Conservation (phyloP, 352 stramenopile genomes). For the Globisporangium recalcitrans region DNA sequence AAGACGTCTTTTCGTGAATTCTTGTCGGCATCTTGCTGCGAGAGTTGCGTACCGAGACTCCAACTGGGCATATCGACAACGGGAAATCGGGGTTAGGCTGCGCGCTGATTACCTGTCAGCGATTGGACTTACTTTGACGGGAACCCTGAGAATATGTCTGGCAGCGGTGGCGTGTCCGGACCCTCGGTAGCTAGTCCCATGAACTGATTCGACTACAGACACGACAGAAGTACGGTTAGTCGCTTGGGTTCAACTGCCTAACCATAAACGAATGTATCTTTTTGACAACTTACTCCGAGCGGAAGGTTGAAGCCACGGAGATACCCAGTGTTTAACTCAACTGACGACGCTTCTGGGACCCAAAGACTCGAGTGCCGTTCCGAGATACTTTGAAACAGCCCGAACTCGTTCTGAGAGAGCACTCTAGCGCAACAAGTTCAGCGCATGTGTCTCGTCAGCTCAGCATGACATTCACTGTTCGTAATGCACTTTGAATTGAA, state of each 20-base stretch:
- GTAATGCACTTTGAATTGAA: not conserved
- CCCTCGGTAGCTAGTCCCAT: conserved; percentile 9
- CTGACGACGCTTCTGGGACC: conserved; percentile 3
- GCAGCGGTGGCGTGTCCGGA: not conserved
- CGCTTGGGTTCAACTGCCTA: not conserved
- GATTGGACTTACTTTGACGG: conserved; percentile 6
- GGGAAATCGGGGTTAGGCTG: not conserved
- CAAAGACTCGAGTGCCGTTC: conserved; percentile 9
- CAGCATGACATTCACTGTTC: too few species aligned
- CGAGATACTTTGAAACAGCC: conserved; percentile 10
- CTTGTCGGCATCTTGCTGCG: not conserved
- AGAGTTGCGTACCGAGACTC: not conserved
- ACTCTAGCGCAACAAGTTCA: conserved; percentile 9
- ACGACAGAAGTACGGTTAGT: not conserved
- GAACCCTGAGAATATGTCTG: conserved; percentile 14
- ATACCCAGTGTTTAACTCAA: not conserved
- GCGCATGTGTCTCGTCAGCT: not conserved
- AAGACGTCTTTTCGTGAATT: not conserved
- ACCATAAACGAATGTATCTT: not conserved
- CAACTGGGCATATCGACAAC: not conserved
- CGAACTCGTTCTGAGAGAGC: conserved; percentile 13
- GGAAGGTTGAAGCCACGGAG: not conserved
- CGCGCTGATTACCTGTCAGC: not conserved
- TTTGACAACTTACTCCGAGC: conserved; percentile 2
- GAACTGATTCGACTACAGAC: conserved; percentile 8